phyloP scores from a whole-genome alignment of 139 green algal species.

The Closterium sp. region DNA sequence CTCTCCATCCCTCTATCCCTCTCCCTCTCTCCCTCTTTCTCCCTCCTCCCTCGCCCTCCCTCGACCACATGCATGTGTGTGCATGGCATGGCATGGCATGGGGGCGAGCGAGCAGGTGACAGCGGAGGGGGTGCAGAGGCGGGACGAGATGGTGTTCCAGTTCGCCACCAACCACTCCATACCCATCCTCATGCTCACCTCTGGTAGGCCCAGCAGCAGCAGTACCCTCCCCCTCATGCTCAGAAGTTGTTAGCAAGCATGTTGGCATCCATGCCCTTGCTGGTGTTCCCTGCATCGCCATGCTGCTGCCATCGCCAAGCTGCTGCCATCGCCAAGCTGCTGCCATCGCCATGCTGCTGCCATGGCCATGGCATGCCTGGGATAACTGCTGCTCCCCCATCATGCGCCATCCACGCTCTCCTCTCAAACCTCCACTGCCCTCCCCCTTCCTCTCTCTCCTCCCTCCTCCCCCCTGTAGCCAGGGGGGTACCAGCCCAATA shows the following conservation, averaged over 20 bases:
- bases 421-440: neutral
- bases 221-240: too few species aligned
- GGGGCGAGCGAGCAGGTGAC: neutral
- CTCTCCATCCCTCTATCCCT: too few species aligned
- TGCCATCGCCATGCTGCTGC: too few species aligned
- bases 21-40: too few species aligned
- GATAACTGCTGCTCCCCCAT: neutral
- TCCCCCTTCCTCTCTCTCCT: neutral
- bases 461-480: neutral
- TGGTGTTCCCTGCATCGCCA: neutral
- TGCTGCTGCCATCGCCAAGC: neutral
- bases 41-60: too few species aligned
- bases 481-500: conserved; percentile 16
- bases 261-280: too few species aligned
- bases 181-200: too few species aligned
- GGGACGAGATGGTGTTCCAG: conserved; percentile 68
- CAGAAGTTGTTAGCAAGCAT: too few species aligned
- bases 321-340: too few species aligned
- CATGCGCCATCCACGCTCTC: neutral
- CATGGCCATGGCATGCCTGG: too few species aligned
- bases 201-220: too few species aligned
- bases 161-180: neutral
- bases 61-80: neutral
- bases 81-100: too few species aligned
- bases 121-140: conserved; percentile 50